phyloP scores from a whole-genome alignment of 2,329 filamentous ascomycete species.

The Fusarium gaditjirri region DNA sequence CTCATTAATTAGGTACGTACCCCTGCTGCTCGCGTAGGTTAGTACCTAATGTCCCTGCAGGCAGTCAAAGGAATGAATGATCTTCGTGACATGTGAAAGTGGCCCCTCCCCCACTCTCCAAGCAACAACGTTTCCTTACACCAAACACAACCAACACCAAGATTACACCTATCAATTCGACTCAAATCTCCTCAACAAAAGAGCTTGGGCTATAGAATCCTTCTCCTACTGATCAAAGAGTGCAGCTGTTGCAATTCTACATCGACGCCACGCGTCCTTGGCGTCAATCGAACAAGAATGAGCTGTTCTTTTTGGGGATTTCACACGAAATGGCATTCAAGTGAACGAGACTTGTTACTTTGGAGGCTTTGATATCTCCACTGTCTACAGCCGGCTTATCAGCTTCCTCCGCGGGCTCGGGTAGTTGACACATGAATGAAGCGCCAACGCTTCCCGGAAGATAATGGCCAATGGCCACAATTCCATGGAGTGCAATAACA shows the following conservation, averaged over 20 bases:
- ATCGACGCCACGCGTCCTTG: conserved; percentile 26
- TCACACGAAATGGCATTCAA: background rate
- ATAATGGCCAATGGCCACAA: conserved; percentile 3
- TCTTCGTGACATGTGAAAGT: conserved; percentile 46
- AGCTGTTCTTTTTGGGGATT: conserved; percentile 17
- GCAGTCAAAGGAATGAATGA: background rate
- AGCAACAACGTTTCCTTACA: conserved; percentile 10
- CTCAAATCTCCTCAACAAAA: conserved; percentile 28
- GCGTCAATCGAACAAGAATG: conserved; percentile 15
- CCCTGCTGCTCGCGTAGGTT: background rate
- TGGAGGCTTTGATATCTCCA: background rate
- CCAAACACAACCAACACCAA: conserved; percentile 13
- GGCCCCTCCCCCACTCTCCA: conserved; percentile 28
- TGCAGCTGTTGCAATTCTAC: conserved; percentile 12
- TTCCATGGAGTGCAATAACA: background rate
- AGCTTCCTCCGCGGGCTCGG: background rate
- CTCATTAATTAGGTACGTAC: background rate
- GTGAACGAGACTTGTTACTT: conserved; percentile 3
- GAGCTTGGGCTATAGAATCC: background rate
- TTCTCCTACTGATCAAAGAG: background rate
- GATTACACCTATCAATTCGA: conserved; percentile 15
- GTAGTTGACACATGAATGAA: conserved; percentile 10
- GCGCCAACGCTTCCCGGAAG: too few species aligned
- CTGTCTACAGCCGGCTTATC: conserved; percentile 6
- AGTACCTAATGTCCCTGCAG: conserved; percentile 8